Conservation (phyloP, 1,284 basidiomycete species). For the Apiotrichum gamsii region DNA sequence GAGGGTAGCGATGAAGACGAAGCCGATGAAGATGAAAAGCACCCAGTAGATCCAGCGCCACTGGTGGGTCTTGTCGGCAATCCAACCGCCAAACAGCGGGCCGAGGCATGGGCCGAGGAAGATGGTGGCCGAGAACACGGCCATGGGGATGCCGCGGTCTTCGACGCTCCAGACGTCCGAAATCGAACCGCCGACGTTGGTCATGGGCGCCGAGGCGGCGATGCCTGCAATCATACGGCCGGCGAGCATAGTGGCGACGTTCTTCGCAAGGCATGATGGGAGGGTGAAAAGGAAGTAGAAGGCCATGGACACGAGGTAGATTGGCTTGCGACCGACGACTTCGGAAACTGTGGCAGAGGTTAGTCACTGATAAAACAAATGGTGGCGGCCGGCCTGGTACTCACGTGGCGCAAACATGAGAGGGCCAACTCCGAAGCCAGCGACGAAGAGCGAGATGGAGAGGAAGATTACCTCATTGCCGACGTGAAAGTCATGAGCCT, state of each 20-base stretch:
- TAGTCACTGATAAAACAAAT: background rate
- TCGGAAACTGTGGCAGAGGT: slow-evolving; percentile 30
- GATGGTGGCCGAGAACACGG: slow-evolving; percentile 44
- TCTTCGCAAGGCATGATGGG: slow-evolving; percentile 48
- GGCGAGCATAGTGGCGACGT: slow-evolving; percentile 49
- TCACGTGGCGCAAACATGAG: slow-evolving; percentile 40
- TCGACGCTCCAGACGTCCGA: slow-evolving; percentile 48
- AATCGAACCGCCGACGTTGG: slow-evolving; percentile 50
- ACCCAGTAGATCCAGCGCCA: slow-evolving; percentile 52
- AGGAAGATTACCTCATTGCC: slow-evolving; percentile 45
- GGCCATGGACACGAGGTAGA: slow-evolving; percentile 47
- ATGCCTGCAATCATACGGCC: slow-evolving; percentile 50
- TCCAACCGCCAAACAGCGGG: slow-evolving; percentile 46
- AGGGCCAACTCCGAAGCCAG: slow-evolving; percentile 49
- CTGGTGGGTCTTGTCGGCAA: slow-evolving; percentile 29
- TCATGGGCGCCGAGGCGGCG: slow-evolving; percentile 49
- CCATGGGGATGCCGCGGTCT: slow-evolving; percentile 48
- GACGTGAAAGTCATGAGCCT: slow-evolving; percentile 41
- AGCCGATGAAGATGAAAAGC: slow-evolving; percentile 41
- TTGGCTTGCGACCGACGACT: slow-evolving; percentile 41
- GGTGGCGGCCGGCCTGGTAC: too few relatives aligned
- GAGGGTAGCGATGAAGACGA: slow-evolving; percentile 31
- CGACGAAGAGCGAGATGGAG: slow-evolving; percentile 49
- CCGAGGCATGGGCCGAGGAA: slow-evolving; percentile 49
- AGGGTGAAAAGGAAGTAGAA: slow-evolving; percentile 49